Percentiles rank a stretch among this genome's conserved stretches.
phyloP scores from a whole-genome alignment of 257 asterid genomes.

The Mitragyna speciosa region DNA sequence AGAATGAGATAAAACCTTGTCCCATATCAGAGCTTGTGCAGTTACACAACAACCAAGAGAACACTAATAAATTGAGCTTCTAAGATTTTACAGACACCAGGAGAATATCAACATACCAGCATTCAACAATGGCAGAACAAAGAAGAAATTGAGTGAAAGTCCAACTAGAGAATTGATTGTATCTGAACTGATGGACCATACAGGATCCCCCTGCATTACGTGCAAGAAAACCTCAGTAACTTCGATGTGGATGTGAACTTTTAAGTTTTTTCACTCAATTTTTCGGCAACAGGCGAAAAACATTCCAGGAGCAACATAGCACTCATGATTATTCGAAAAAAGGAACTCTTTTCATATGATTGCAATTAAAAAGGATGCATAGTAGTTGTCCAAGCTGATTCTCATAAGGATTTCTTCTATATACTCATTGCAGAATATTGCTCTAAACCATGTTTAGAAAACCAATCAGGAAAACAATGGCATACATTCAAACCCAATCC shows the following conservation, averaged over 20 bases:
- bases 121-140: slow-evolving; percentile 72
- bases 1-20: too few relatives aligned
- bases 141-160: slow-evolving; percentile 91
- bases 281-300: background rate
- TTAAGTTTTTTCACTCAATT: too few relatives aligned
- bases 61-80: background rate
- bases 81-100: background rate
- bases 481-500: too few relatives aligned
- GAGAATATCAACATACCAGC: slow-evolving; percentile 44
- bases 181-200: slow-evolving; percentile 86
- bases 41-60: background rate
- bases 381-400: too few relatives aligned
- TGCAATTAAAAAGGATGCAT: too few relatives aligned
- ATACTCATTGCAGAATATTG: background rate
- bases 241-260: background rate
- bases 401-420: too few relatives aligned
- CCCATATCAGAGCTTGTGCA: too few relatives aligned
- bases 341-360: too few relatives aligned
- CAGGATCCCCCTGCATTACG: slow-evolving; percentile 88
- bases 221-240: slow-evolving; percentile 4
- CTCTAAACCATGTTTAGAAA: too few relatives aligned
- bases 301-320: background rate
- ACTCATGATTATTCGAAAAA: too few relatives aligned
- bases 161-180: slow-evolving; percentile 68
- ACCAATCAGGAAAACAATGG: too few relatives aligned